Base-by-base conservation (phyloP, 345 rosid species). In the Streptanthus diversifolius region DNA sequence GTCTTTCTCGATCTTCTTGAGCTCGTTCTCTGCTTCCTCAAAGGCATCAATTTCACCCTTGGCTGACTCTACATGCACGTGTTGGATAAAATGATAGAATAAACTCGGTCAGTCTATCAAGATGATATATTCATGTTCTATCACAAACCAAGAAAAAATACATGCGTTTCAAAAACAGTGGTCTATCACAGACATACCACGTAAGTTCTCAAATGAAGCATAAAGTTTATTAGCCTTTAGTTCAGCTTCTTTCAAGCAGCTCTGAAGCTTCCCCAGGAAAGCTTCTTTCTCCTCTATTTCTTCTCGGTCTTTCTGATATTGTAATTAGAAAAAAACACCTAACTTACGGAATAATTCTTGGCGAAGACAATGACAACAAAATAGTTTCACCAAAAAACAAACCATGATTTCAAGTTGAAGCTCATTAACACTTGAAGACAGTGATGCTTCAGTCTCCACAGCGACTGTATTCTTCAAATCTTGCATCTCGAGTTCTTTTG, bases 401-500 rank as follows among this genome's bases (percentile, higher is more conserved):
- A 95, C 97, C 52, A 85, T 82, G 75, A 91, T 87, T 81, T 95
- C 99, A 83, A 81, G 84, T 62, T 58, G 79, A 77, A 88, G 90
- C 82, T 95, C 96, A 67, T 88, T 87, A 74, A 88, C 88, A 73
- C 80, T 81, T 75, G 91, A 85, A 49, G 75, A 75, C 57, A 87
- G 41, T 55, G 83, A 63, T 57, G 76, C 18, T 61, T 74, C 82
- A 36, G 81, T 76, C 70, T 84, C 91, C 30, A 80, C 79, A 69
- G 61, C 83, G 66, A 61, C 53, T 57, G 87, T 83, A 5, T 82
- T 89, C 82, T 87, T 79, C 55, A 74, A 19, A 71, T 95, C 99
- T 79, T 67, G 85, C 75, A 87, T 76, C 56, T 75, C 88, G 29
- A 85, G 72, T 45, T 82, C 80, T 84, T 83, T 87, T 49, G 84